A percentile compares a stretch with the other conserved stretches of the same genome.
Evolutionary conservation across 306 rosid species (phyloP).

Genomic region (Alnus rubra): DNA sequence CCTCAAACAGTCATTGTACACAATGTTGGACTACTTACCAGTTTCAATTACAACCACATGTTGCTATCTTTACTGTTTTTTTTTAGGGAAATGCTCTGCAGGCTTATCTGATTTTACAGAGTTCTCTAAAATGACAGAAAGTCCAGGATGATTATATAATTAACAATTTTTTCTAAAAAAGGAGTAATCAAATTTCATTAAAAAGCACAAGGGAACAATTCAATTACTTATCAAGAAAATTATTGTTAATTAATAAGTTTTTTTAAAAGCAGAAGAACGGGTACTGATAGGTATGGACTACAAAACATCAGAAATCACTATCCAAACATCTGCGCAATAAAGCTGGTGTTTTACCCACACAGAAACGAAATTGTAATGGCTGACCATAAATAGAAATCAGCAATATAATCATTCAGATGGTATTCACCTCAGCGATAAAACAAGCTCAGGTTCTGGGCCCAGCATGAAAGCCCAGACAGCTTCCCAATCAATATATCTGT

Average conservation of each 20-base stretch:
- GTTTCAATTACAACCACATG: not conserved
- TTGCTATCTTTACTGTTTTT: not conserved
- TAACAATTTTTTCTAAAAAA: too few species aligned
- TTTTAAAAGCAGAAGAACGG: not conserved
- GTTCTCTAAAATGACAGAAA: constrained; percentile 11
- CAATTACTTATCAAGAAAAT: too few species aligned
- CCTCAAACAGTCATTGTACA: not conserved
- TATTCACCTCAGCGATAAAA: constrained; percentile 75
- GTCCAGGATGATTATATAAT: constrained; percentile 16
- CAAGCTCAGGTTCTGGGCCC: constrained; percentile 97
- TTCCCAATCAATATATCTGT: constrained; percentile 69
- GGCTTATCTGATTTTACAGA: constrained; percentile 12
- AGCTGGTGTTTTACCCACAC: not conserved
- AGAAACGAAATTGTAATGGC: not conserved
- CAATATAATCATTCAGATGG: constrained; percentile 23
- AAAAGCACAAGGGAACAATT: not conserved
- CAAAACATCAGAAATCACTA: not conserved
- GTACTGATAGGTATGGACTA: not conserved
- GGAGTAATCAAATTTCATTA: not conserved
- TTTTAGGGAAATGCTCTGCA: constrained; percentile 4
- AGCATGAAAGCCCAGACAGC: constrained; percentile 94
- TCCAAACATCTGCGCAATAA: not conserved
- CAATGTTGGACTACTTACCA: not conserved
- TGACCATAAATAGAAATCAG: constrained; percentile 23
- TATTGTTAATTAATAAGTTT: too few species aligned